phyloP scores from a whole-genome alignment of 2,329 filamentous ascomycete species.

The Elsinoe necatrix region DNA sequence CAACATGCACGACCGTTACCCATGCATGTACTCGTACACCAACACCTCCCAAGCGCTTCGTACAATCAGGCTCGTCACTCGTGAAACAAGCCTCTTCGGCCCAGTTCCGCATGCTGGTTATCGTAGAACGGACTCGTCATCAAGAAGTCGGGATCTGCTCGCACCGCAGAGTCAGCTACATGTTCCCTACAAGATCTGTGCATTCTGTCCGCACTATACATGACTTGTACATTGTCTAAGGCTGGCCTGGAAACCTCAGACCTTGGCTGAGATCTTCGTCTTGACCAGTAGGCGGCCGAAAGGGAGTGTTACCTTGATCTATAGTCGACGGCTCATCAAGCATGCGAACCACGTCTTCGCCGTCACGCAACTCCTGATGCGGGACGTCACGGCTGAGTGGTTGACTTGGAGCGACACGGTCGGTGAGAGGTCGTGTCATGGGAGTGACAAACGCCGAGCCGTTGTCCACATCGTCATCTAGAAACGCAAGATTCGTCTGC shows the following conservation, averaged over 20 bases:
- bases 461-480: neutral
- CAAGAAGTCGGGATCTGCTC: conserved; percentile 23
- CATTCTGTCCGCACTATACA: neutral
- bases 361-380: conserved; percentile 2
- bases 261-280: neutral
- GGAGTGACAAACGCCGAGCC: neutral
- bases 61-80: neutral
- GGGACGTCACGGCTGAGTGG: neutral
- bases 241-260: neutral
- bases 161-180: neutral
- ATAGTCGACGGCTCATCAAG: conserved; percentile 6
- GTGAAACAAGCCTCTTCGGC: neutral
- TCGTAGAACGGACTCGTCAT: conserved; percentile 23
- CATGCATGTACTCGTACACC: neutral
- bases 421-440: neutral
- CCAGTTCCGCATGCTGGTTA: conserved; percentile 13
- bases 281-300: neutral
- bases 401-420: neutral
- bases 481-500: conserved; percentile 5
- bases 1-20: neutral
- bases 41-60: too few species aligned
- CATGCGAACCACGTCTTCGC: conserved; percentile 12
- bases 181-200: neutral
- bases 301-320: conserved; percentile 13
- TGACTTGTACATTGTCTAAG: neutral